A percentile compares a stretch with the other conserved stretches of the same genome.
phyloP scores from a whole-genome alignment of 148 eudicot species.

The Heliamphora exappendiculata region DNA sequence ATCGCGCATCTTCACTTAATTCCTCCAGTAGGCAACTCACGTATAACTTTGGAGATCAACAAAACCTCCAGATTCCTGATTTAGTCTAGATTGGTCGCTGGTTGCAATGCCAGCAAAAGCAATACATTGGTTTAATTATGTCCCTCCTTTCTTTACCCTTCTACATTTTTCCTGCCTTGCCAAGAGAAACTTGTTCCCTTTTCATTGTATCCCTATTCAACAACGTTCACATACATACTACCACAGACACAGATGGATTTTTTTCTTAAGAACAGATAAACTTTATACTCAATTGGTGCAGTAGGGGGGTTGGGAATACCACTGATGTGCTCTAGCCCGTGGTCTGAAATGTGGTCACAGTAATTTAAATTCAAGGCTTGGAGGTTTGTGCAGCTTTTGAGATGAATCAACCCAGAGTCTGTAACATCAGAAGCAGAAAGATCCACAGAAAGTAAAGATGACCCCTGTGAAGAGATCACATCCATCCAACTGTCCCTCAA shows the following conservation, averaged over 20 bases:
- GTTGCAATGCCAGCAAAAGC: not conserved
- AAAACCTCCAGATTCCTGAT: not conserved
- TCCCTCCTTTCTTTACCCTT: not conserved
- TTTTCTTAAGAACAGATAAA: not conserved
- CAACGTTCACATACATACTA: not conserved
- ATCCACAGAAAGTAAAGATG: constrained; percentile 62
- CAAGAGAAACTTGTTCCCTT: not conserved
- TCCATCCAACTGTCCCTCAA: constrained; percentile 64
- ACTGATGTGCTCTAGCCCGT: constrained; percentile 39
- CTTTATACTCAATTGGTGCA: not conserved
- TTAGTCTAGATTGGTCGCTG: not conserved
- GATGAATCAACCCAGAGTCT: constrained; percentile 43
- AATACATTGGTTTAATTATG: not conserved
- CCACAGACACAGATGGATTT: not conserved
- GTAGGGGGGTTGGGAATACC: constrained; percentile 24
- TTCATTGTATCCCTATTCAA: not conserved
- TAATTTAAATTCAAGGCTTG: constrained; percentile 47
- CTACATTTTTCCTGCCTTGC: not conserved
- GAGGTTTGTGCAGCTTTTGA: constrained; percentile 48
- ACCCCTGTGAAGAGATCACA: constrained; percentile 57
- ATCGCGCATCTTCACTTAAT: not conserved
- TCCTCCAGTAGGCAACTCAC: not conserved
- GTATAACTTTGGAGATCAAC: not conserved
- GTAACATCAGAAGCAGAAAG: constrained; percentile 62
- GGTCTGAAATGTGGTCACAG: constrained; percentile 54